phyloP scores from a whole-genome alignment of 768 basidiomycete species.

The Rhodotorula diobovata region DNA sequence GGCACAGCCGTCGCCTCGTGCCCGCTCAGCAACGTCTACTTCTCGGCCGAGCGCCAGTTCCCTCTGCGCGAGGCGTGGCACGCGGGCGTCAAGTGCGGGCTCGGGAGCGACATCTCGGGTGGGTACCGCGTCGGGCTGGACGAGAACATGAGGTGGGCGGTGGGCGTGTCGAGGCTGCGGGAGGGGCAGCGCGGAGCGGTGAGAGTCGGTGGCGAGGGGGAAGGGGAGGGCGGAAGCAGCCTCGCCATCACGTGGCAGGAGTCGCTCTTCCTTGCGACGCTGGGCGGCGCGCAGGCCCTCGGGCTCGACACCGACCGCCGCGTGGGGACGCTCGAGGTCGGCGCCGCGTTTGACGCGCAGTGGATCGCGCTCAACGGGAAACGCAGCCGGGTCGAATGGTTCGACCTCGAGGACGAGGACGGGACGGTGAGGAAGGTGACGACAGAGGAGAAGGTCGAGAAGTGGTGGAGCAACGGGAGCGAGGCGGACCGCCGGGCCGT shows the following conservation, averaged over 20 bases:
- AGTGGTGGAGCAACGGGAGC: constrained; percentile 86
- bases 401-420: constrained; percentile 53
- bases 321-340: constrained; percentile 42
- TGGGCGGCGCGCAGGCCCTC: constrained; percentile 69
- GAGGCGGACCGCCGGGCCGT: constrained; percentile 60
- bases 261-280: constrained; percentile 71
- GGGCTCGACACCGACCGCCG: constrained; percentile 49
- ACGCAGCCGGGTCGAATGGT: constrained; percentile 53
- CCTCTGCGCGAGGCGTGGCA: constrained; percentile 66
- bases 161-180: constrained; percentile 64
- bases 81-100: constrained; percentile 63
- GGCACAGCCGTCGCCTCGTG: constrained; percentile 75
- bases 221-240: constrained; percentile 27
- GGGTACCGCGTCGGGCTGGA: constrained; percentile 77
- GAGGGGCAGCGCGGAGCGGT: constrained; percentile 51
- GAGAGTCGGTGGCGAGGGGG: constrained; percentile 59
- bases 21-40: constrained; percentile 82
- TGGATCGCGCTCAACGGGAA: constrained; percentile 43
- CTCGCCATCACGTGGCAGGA: constrained; percentile 75
- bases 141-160: constrained; percentile 72
- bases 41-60: constrained; percentile 65
- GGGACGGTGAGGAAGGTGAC: constrained; percentile 29
- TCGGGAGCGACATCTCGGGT: constrained; percentile 81
- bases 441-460: constrained; percentile 49
- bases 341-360: constrained; percentile 47